Base-by-base conservation (phyloP, 2,329 filamentous ascomycete species). In the Passalora sequoiae region DNA sequence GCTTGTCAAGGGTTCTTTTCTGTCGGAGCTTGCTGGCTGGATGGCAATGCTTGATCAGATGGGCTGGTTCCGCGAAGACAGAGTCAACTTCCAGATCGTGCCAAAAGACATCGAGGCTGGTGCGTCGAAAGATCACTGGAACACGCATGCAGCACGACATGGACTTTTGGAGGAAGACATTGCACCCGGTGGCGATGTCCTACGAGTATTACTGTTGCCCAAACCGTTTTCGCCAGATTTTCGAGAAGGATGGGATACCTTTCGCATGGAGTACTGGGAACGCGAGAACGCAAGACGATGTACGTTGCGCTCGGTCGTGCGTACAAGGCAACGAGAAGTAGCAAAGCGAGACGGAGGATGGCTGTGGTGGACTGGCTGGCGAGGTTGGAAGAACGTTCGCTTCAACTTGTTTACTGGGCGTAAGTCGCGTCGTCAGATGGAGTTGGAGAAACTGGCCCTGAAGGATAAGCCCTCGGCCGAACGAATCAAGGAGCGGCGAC, bases 211-310 rank as follows among this genome's bases (percentile, higher is more conserved):
- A 13, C 74, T 98, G 6, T 77, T 96, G 8, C 88, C 92, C 1
- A 98, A 98, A 63, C 89, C 89, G 0, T 98, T 98, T 61, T 94
- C 87, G 4, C 84, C 92, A 0, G 88, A 87, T 35, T 98, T 98
- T 60, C 78, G 92, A 15, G 89, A 97, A 64, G 94, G 95, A 53
- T 98, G 92, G 92, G 92, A 98, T 61, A 75, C 91, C 12, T 98
- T 94, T 66, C 78, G 92, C 40, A 82, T 84, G 24, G 89, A 96
- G 48, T 98, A 96, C 67, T 98, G 92, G 92, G 91, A 96, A 57
- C 83, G 83, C 49, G 92, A 98, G 65, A 98, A 98, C 61, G 88
- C 94, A 64, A 82, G 91, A 2, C 81, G 92, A 9, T 78, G 83
- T 2, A 69, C 85, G 44, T 71, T 96, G 17, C 77, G 87, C 16